Evolutionary conservation across 208 protist species (phyloP).

Genomic region (Trypanosomatidae sp.): DNA sequence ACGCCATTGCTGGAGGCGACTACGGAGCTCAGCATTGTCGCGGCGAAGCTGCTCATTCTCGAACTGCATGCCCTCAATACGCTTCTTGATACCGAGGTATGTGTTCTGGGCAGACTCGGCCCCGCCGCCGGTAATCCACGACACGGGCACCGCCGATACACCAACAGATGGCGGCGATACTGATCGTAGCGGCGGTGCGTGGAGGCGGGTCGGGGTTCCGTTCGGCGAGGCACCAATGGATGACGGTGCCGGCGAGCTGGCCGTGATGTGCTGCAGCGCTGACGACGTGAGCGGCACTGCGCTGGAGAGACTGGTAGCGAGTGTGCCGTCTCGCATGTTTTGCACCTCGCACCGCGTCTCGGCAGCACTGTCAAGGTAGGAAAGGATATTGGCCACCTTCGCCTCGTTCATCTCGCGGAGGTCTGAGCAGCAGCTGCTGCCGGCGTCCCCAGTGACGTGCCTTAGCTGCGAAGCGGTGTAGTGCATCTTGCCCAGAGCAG

Average conservation of each 20-base stretch:
- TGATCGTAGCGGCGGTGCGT: background rate
- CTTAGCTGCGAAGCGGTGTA: constrained; percentile 8
- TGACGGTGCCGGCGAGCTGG: constrained; percentile 19
- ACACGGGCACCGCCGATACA: constrained; percentile 6
- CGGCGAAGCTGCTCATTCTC: constrained; percentile 70
- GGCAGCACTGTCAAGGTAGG: constrained; percentile 59
- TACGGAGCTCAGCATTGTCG: constrained; percentile 69
- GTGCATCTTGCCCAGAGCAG: background rate
- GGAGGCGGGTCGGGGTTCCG: background rate
- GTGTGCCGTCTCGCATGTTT: constrained; percentile 12
- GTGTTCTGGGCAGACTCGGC: constrained; percentile 49
- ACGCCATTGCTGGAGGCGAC: constrained; percentile 39
- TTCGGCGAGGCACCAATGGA: constrained; percentile 2
- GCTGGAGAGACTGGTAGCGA: constrained; percentile 15
- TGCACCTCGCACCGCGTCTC: background rate
- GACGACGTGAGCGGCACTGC: constrained; percentile 36
- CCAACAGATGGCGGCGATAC: background rate
- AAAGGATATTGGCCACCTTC: constrained; percentile 84
- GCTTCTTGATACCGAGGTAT: constrained; percentile 82
- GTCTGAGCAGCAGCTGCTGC: constrained; percentile 74
- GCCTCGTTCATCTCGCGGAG: constrained; percentile 88
- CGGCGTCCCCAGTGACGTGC: background rate
- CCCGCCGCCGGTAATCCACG: constrained; percentile 22
- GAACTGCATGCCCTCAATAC: constrained; percentile 74
- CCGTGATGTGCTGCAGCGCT: constrained; percentile 33